phyloP scores from a whole-genome alignment of 805 yeast genomes.

The Starmerella cellae region DNA sequence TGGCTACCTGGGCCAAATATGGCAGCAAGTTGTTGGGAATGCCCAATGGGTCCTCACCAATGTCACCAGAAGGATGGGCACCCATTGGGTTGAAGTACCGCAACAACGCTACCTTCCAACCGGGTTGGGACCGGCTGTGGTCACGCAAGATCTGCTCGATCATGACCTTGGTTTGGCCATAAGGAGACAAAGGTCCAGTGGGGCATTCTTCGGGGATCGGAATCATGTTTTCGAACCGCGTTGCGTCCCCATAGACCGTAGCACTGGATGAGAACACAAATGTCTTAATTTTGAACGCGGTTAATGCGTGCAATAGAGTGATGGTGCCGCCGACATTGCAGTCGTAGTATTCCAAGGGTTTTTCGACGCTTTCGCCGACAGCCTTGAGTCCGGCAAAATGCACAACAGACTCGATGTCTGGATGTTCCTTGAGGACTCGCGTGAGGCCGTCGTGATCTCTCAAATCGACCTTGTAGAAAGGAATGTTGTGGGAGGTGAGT shows the following conservation, averaged over 20 bases:
- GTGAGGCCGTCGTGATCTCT: conserved; percentile 38
- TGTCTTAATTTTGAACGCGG: conserved; percentile 33
- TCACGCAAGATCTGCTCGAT: conserved; percentile 53
- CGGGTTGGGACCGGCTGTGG: conserved; percentile 32
- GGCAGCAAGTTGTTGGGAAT: conserved; percentile 67
- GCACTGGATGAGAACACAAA: conserved; percentile 69
- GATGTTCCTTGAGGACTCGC: conserved; percentile 36
- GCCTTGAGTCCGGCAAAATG: conserved; percentile 79
- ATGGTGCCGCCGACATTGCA: conserved; percentile 58
- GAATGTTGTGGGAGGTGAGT: conserved; percentile 35
- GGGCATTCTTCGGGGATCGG: conserved; percentile 74
- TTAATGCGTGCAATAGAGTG: conserved; percentile 42
- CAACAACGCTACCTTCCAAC: conserved; percentile 40
- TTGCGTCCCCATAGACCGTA: conserved; percentile 73
- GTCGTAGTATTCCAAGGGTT: conserved; percentile 55
- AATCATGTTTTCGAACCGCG: conserved; percentile 55
- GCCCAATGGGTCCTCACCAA: conserved; percentile 74
- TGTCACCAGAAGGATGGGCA: conserved; percentile 66
- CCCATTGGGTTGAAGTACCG: conserved; percentile 79
- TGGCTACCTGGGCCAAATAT: conserved; percentile 63
- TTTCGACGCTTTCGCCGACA: conserved; percentile 60
- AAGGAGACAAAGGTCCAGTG: conserved; percentile 61
- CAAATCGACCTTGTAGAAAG: conserved; percentile 48
- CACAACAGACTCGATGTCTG: conserved; percentile 43
- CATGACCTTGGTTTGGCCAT: conserved; percentile 56